Evolutionary conservation across 345 rosid genomes (phyloP), one percentile per base, ranked within the genome.

Genomic region (Populus tremula): DNA sequence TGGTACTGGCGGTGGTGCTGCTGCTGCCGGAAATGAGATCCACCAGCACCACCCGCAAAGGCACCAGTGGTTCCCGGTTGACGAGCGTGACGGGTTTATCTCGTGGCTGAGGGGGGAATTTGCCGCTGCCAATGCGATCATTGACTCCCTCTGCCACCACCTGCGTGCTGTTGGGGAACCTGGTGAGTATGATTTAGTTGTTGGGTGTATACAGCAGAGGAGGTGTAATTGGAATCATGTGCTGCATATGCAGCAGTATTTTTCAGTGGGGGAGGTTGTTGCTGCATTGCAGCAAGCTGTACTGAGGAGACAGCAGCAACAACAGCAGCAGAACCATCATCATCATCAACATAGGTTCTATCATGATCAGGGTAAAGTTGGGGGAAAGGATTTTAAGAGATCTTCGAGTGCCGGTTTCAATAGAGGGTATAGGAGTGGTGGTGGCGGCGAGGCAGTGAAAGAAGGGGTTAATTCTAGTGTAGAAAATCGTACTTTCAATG

Each of bases 61-160:
- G 74, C 82, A 79, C 23, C 80, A 76, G 77, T 92, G 94, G 93
- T 86, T 88, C 74, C 87, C 84, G 0, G 74, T 82, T 47, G 98
- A 91, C 65, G 97, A 89, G 85, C 83, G 97, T 16, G 99, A 96
- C 41, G 89, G 85, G 70, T 92, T 94, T 53, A 91, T 94, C 73
- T 85, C 89, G 18, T 96, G 99, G 99, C 73, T 96, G 70, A 88
- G 95, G 14, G 88, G 93, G 65, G 98, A 96, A 81, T 94, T 96
- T 10, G 98, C 98, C 1, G 97, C 99, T 1, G 94, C 99, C 70
- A 96, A 96, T 72, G 94, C 97, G 8, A 94, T 94, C 5, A 92
- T 96, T 53, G 95, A 94, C 78, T 82, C 88, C 10, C 89, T 96
- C 25, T 89, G 93, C 69, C 88, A 89, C 5, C 98, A 96, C 79